These are phyloP conservation scores for Fusarium heterosporum DNA, from an alignment of 2,329 filamentous ascomycete species.

Conservation along the genomic window DNA sequence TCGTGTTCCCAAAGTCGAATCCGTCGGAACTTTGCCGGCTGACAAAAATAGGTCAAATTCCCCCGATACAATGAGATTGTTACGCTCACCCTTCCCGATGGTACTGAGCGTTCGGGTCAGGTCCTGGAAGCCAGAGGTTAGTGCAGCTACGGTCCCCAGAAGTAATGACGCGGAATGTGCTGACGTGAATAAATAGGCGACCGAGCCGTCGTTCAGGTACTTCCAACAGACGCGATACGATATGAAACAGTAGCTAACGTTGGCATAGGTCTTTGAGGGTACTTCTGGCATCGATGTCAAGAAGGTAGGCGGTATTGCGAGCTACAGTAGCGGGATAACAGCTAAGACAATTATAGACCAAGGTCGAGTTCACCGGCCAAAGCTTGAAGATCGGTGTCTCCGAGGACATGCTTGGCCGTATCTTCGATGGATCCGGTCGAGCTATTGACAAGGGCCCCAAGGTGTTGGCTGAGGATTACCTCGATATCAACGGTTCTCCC, in stretches of 20 bases:
- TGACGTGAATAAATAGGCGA: conserved; percentile 69
- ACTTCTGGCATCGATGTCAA: conserved; percentile 98
- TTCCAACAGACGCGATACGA: conserved; percentile 34
- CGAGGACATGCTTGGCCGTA: conserved; percentile 98
- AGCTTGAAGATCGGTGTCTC: conserved; percentile 99
- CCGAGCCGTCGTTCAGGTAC: conserved; percentile 94
- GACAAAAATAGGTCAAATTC: conserved; percentile 84
- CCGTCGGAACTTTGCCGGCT: conserved; percentile 36
- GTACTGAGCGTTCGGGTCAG: conserved; percentile 91
- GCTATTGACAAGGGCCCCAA: conserved; percentile 99
- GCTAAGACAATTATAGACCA: conserved; percentile 72
- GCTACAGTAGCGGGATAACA: conserved; percentile 5
- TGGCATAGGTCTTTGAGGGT: conserved; percentile 89
- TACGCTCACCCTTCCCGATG: conserved; percentile 93
- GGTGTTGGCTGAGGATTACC: conserved; percentile 95
- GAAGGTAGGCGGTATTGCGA: conserved; percentile 72
- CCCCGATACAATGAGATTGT: conserved; percentile 98
- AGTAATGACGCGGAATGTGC: conserved; percentile 28
- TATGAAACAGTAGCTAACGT: conserved; percentile 42
- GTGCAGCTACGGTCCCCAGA: conserved; percentile 22
- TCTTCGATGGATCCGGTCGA: conserved; percentile 97
- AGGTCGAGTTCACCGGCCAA: conserved; percentile 96
- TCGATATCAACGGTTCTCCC: conserved; percentile 98
- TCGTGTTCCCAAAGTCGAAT: conserved; percentile 5
- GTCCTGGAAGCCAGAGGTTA: conserved; percentile 97